A percentile compares a stretch with the other conserved stretches of the same genome.
phyloP scores from a whole-genome alignment of 768 basidiomycete species.

The Mrakia hoshinonis region DNA sequence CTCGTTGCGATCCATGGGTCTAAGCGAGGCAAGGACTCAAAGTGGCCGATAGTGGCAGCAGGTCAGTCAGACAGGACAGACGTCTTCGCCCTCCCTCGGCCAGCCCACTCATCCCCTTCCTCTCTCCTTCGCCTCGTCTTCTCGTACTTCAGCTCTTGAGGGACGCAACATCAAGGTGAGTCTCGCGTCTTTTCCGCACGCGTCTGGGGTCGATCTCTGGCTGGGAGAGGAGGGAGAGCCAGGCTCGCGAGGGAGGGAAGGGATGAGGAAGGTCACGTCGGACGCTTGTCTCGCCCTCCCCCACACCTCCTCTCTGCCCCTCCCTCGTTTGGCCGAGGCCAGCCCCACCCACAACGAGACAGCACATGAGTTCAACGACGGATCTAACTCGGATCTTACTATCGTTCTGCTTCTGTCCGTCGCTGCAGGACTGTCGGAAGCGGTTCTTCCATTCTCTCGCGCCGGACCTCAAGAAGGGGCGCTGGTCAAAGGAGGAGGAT shows the following conservation, averaged over 20 bases:
- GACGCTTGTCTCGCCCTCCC: not conserved
- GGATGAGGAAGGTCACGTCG: constrained; percentile 1
- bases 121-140: not conserved
- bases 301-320: not conserved
- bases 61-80: too few species aligned
- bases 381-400: not conserved
- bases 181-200: not conserved
- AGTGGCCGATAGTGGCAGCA: constrained; percentile 29
- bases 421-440: constrained; percentile 27
- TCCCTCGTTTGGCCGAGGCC: not conserved
- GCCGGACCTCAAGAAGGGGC: constrained; percentile 29
- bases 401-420: not conserved
- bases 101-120: not conserved
- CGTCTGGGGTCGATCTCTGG: not conserved
- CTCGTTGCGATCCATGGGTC: constrained; percentile 29
- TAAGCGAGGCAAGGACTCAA: constrained; percentile 26
- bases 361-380: not conserved
- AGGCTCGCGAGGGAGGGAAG: not conserved
- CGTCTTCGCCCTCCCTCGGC: not conserved
- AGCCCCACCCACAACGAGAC: not conserved
- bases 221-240: not conserved
- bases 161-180: constrained; percentile 29
- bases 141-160: constrained; percentile 12
- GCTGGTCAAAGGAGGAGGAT: constrained; percentile 31
- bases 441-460: constrained; percentile 31